phyloP scores from a whole-genome alignment of 306 rosid species.

The Pterocarpus santalinus region DNA sequence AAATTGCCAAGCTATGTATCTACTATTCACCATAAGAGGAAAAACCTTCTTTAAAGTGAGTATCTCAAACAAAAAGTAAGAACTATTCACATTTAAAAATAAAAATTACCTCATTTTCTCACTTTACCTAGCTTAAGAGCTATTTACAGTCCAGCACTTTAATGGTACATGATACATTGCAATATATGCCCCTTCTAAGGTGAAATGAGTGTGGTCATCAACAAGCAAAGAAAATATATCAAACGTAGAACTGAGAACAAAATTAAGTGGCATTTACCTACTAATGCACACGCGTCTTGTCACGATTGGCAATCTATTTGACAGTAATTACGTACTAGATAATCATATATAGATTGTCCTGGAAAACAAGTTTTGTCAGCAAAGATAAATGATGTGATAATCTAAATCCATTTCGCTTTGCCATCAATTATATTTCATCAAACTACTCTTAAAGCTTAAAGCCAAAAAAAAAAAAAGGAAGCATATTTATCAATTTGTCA shows the following conservation, averaged over 20 bases:
- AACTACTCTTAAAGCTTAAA: background rate
- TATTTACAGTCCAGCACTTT: too few species aligned
- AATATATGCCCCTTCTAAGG: background rate
- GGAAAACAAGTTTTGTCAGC: background rate
- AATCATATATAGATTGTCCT: background rate
- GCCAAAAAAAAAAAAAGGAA: background rate
- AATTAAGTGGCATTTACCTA: background rate
- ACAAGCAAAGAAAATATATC: background rate
- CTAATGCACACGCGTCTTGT: background rate
- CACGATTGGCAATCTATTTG: background rate
- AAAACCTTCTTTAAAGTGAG: too few species aligned
- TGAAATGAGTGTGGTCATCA: background rate
- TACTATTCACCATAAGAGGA: too few species aligned
- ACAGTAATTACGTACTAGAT: background rate
- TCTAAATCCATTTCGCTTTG: too few species aligned
- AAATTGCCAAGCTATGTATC: too few species aligned
- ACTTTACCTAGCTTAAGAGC: too few species aligned
- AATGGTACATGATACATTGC: too few species aligned
- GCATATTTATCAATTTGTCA: background rate
- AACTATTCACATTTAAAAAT: too few species aligned
- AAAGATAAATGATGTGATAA: background rate
- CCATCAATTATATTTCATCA: background rate
- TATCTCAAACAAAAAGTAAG: too few species aligned
- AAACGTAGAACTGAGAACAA: background rate
- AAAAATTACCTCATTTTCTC: too few species aligned